Conservation (phyloP, 2,329 filamentous ascomycete genomes). For the Alternaria novae-zelandiae region DNA sequence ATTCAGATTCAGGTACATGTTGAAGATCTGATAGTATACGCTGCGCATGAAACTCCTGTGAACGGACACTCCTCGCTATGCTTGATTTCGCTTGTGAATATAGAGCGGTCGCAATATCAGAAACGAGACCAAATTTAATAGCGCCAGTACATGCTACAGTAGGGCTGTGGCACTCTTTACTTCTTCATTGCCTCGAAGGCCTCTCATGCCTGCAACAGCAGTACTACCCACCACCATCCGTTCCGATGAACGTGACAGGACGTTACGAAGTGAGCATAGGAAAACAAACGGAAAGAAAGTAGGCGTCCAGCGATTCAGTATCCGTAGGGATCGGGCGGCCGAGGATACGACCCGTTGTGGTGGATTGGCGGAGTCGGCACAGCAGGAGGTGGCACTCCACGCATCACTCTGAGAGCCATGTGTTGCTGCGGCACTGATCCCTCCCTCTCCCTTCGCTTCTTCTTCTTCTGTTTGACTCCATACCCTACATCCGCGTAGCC, state of each 20-base stretch:
- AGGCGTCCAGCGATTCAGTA: slow-evolving; percentile 8
- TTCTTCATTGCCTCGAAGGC: background rate
- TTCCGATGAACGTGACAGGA: background rate
- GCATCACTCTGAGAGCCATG: slow-evolving; percentile 30
- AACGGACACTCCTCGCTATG: slow-evolving; percentile 38
- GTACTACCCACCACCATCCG: background rate
- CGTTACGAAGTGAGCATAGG: background rate
- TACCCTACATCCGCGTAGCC: slow-evolving; percentile 48
- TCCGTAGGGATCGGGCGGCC: slow-evolving; percentile 32
- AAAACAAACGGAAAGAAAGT: background rate
- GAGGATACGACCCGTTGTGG: slow-evolving; percentile 30
- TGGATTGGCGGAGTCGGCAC: slow-evolving; percentile 46
- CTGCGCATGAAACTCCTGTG: background rate
- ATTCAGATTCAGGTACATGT: background rate
- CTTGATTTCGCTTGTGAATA: slow-evolving; percentile 14
- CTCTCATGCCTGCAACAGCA: background rate
- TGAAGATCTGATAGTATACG: background rate
- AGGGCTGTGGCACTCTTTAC: background rate
- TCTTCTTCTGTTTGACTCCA: slow-evolving; percentile 40
- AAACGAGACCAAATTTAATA: background rate
- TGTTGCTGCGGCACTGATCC: slow-evolving; percentile 30
- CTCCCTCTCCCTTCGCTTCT: slow-evolving; percentile 41
- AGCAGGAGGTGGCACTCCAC: slow-evolving; percentile 33
- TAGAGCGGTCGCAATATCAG: background rate
- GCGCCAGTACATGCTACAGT: slow-evolving; percentile 17